phyloP scores from a whole-genome alignment of 495 filamentous ascomycete species.

The Podospora conica region DNA sequence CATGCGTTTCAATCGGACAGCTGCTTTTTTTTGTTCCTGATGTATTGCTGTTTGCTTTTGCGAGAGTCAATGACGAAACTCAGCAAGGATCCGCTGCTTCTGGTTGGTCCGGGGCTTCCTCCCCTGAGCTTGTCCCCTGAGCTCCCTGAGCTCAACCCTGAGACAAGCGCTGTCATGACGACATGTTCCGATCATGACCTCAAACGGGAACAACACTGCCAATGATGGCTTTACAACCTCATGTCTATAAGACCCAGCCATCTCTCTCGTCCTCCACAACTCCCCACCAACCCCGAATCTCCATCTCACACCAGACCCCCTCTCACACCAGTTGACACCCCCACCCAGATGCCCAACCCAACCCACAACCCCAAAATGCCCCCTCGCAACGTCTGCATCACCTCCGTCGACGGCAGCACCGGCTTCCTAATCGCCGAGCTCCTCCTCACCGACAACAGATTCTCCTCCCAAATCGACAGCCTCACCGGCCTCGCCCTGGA shows the following conservation, averaged over 20 bases:
- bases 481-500: conserved; percentile 41
- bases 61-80: background rate
- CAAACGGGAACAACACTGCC: background rate
- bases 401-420: conserved; percentile 48
- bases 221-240: background rate
- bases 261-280: background rate
- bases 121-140: background rate
- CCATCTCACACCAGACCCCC: background rate
- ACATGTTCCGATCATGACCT: background rate
- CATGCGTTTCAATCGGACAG: background rate
- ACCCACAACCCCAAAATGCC: conserved; percentile 27
- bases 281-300: background rate
- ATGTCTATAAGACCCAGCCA: background rate
- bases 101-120: background rate
- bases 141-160: background rate
- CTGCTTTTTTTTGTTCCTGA: background rate
- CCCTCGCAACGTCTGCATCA: conserved; percentile 45
- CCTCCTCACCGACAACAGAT: conserved; percentile 41
- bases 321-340: background rate
- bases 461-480: conserved; percentile 35
- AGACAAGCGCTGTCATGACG: background rate
- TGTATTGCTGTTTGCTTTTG: background rate
- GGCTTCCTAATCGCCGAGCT: conserved; percentile 51
- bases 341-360: background rate
- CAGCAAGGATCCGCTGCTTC: background rate